Percentiles rank a stretch among this genome's conserved stretches.
Evolutionary conservation across 2,329 filamentous ascomycete species (phyloP).

Genomic region (Phaeosphaeriaceae sp.): DNA sequence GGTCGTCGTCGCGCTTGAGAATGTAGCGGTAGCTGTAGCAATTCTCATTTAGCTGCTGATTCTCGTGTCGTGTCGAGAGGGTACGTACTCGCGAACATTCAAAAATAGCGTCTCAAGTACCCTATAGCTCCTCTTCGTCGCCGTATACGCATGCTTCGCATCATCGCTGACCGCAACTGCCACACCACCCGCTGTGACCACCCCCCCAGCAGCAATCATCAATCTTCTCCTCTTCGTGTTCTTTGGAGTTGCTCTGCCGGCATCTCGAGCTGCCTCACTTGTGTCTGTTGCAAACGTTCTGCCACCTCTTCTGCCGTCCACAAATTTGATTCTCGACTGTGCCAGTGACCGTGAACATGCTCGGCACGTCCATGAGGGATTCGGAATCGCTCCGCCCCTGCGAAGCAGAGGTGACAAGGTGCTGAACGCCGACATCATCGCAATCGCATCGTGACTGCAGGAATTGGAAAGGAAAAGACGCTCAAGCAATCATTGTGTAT

Average conservation of each 20-base stretch:
- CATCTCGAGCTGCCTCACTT: neutral
- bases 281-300: constrained; percentile 21
- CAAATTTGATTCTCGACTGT: constrained; percentile 17
- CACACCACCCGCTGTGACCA: constrained; percentile 48
- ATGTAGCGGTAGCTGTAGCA: constrained; percentile 86
- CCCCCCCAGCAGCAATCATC: constrained; percentile 33
- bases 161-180: constrained; percentile 67
- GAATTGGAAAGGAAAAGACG: neutral
- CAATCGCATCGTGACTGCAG: neutral
- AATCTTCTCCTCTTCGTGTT: constrained; percentile 37
- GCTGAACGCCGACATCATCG: constrained; percentile 40
- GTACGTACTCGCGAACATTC: constrained; percentile 85
- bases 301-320: constrained; percentile 5
- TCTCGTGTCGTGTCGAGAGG: neutral
- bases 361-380: constrained; percentile 44
- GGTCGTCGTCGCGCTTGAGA: constrained; percentile 72
- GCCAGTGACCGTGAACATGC: constrained; percentile 39
- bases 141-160: constrained; percentile 77
- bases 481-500: neutral
- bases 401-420: constrained; percentile 35
- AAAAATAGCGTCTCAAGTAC: constrained; percentile 78
- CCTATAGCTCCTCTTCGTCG: constrained; percentile 77
- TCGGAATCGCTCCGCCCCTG: constrained; percentile 19
- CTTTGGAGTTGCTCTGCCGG: constrained; percentile 6
- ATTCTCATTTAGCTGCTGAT: no score